These are phyloP conservation scores for Excoecaria cochinchinensis DNA, from an alignment of 345 rosid species.

Conservation along the genomic window DNA sequence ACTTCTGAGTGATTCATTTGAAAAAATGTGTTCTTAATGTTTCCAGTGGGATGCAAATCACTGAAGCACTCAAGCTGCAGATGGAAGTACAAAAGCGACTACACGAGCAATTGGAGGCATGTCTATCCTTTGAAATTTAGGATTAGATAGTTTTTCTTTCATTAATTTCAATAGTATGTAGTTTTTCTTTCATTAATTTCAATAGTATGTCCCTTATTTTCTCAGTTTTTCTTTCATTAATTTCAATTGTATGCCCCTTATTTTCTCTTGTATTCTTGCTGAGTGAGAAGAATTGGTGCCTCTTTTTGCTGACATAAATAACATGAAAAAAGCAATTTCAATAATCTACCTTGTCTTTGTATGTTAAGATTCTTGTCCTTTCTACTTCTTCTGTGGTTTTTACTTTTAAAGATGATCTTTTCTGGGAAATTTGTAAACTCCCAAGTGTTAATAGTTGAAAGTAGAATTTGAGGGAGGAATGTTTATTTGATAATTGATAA, in stretches of 20 bases:
- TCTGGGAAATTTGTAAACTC: background rate
- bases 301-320: background rate
- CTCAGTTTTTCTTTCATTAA: background rate
- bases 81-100: constrained; percentile 98
- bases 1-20: constrained; percentile 9
- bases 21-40: constrained; percentile 12
- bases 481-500: background rate
- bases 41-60: constrained; percentile 94
- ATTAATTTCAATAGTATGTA: background rate
- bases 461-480: background rate
- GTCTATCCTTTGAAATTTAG: constrained; percentile 28
- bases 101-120: constrained; percentile 96
- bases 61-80: constrained; percentile 99
- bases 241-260: background rate
- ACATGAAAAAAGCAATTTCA: background rate
- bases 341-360: background rate
- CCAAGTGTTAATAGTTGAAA: background rate
- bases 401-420: background rate
- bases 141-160: background rate
- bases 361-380: background rate
- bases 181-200: background rate
- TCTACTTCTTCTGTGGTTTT: background rate
- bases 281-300: constrained; percentile 10
- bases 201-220: too few relatives aligned
- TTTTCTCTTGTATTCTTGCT: background rate